phyloP scores from a whole-genome alignment of 2,329 filamentous ascomycete genomes.

The Ascocoryne sarcoides region DNA sequence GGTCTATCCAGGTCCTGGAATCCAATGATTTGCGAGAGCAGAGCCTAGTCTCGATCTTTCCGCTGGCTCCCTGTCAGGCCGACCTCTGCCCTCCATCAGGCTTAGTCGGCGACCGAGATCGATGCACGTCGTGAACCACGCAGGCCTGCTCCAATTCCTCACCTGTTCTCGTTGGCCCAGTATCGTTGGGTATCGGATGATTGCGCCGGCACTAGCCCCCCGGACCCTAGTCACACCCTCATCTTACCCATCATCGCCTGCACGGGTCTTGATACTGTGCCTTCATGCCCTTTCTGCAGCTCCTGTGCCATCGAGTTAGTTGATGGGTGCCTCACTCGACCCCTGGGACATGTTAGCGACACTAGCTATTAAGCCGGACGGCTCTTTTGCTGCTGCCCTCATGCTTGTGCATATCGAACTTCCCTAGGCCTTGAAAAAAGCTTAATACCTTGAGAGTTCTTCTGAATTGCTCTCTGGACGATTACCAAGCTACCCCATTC shows the following conservation, averaged over 20 bases:
- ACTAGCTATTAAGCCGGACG: conserved; percentile 20
- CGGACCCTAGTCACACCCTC: conserved; percentile 23
- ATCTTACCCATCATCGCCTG: conserved; percentile 22
- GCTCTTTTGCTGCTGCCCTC: conserved; percentile 13
- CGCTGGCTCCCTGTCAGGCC: conserved; percentile 20
- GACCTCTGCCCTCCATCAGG: conserved; percentile 16
- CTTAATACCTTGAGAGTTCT: too few relatives aligned
- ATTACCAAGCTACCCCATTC: too few relatives aligned
- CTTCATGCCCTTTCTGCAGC: conserved; percentile 18
- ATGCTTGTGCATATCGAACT: too few relatives aligned
- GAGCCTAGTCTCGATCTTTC: conserved; percentile 25
- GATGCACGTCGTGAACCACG: conserved; percentile 22
- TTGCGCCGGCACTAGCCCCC: conserved; percentile 22
- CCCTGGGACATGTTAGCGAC: conserved; percentile 1
- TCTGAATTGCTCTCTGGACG: too few relatives aligned
- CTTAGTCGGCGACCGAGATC: conserved; percentile 18
- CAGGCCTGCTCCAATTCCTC: conserved; percentile 6
- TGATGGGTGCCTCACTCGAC: conserved; percentile 17
- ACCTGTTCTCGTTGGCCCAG: conserved; percentile 12
- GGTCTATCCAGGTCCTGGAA: conserved; percentile 13
- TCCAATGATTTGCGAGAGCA: conserved; percentile 20
- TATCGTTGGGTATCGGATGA: conserved; percentile 26
- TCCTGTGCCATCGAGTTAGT: conserved; percentile 21
- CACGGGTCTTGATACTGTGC: conserved; percentile 23
- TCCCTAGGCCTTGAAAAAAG: too few relatives aligned